phyloP scores from a whole-genome alignment of 164 flowering plant genomes.

The Vitis riparia region DNA sequence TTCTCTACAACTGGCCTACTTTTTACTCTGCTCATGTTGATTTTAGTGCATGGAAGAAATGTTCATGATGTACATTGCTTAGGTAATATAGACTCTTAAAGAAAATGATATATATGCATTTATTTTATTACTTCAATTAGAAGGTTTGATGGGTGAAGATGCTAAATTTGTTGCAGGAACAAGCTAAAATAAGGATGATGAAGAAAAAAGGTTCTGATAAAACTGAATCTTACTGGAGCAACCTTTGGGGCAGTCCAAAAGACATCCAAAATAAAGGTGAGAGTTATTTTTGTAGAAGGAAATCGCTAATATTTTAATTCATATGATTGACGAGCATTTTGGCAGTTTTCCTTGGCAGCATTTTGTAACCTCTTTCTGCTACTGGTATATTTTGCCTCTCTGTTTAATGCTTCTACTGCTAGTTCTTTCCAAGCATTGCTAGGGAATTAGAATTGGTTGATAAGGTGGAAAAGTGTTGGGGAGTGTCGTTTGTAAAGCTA shows the following conservation, averaged over 20 bases:
- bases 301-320: background rate
- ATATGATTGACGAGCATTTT: background rate
- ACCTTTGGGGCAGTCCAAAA: constrained; percentile 73
- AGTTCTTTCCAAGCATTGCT: no score
- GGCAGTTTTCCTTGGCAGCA: no score
- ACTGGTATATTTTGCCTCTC: no score
- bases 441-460: no score
- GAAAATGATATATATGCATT: background rate
- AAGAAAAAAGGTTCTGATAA: constrained; percentile 54
- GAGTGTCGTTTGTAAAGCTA: no score
- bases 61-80: background rate
- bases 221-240: constrained; percentile 61
- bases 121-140: background rate
- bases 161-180: constrained; percentile 45
- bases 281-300: background rate
- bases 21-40: background rate
- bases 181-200: constrained; percentile 71
- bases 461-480: no score
- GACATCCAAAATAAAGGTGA: constrained; percentile 61
- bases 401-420: no score
- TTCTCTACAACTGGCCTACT: no score
- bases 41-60: no score
- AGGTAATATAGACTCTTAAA: background rate
- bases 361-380: no score
- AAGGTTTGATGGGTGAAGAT: background rate